Evolutionary conservation across 805 yeast genomes (phyloP), one percentile per base, ranked within the genome.

Genomic region (Yarrowia bubula): DNA sequence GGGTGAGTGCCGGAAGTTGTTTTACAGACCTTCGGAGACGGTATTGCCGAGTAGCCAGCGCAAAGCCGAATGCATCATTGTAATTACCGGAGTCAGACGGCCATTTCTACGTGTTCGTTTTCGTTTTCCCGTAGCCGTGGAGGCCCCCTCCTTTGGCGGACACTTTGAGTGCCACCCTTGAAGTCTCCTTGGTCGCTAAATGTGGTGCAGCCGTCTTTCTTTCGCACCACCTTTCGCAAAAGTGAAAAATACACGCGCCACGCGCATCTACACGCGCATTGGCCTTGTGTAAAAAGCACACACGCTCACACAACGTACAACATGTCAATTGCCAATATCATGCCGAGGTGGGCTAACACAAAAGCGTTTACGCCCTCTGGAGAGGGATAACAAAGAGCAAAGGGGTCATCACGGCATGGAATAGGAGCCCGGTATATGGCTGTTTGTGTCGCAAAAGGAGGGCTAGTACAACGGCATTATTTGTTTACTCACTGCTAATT

Each of bases 211-310:
- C 39, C 28, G 28, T 22, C n/a, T 15, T 33, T 22, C n/a, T 15
- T 33, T 47, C 39, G 51, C 51, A 47, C 38, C 53, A 47, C 39
- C 53, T 22, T 22, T 22, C 28, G 6, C 31, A 32, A 44, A 47
- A 33, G 38, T 47, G 51, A 47, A 47, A 47, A 47, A 32, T 47
- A 47, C 53, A 47, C 53, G 53, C 39, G 53, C 53, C 53, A 47
- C 53, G 53, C 53, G 53, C 53, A 32, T 17, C 53, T 33, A 47
- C 53, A 47, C 53, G 53, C 53, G 53, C 53, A 33, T 32, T 46
- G 32, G 33, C 53, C 33, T 47, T 47, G 39, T 31, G 39, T 6
- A 46, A 31, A 46, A 46, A 46, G 38, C 48, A 43, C 48, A 43
- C 48, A 31, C 35, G 15, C 51, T 31, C 22, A 11, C 38, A 22